Conservation (phyloP, 345 rosid species). For the Draba incana region DNA sequence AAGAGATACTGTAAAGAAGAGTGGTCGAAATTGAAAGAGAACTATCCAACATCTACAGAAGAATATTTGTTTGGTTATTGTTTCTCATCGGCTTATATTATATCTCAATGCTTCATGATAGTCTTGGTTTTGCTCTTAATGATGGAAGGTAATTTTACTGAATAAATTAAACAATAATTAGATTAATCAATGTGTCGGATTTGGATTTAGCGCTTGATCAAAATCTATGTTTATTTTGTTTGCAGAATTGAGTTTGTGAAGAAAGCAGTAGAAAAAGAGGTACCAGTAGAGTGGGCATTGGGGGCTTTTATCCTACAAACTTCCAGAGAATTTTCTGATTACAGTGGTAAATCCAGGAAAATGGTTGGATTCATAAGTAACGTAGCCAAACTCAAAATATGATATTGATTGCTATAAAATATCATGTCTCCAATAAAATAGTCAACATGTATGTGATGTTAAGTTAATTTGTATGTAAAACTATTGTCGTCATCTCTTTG, state of each 20-base stretch:
- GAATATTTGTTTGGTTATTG: slow-evolving; percentile 68
- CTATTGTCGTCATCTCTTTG: neutral
- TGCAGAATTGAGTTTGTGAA: slow-evolving; percentile 61
- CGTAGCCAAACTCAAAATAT: neutral
- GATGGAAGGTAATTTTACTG: slow-evolving; percentile 49
- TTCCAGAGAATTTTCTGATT: slow-evolving; percentile 16
- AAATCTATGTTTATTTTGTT: neutral
- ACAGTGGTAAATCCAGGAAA: slow-evolving; percentile 13
- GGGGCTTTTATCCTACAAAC: slow-evolving; percentile 79
- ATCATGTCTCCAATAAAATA: neutral
- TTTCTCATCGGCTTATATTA: slow-evolving; percentile 82
- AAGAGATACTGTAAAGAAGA: slow-evolving; percentile 72
- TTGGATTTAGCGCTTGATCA: too few species aligned
- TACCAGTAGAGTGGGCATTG: slow-evolving; percentile 81
- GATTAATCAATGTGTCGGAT: neutral
- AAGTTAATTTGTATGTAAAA: neutral
- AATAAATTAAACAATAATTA: neutral
- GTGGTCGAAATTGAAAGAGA: slow-evolving; percentile 68
- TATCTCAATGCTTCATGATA: slow-evolving; percentile 79
- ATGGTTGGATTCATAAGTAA: slow-evolving; percentile 2
- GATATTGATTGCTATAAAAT: neutral
- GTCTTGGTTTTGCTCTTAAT: slow-evolving; percentile 61
- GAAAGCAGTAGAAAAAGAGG: slow-evolving; percentile 49
- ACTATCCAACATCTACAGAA: slow-evolving; percentile 51
- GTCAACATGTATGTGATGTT: neutral